phyloP scores from a whole-genome alignment of 2,329 filamentous ascomycete species.

The Leptodontidium sp. region DNA sequence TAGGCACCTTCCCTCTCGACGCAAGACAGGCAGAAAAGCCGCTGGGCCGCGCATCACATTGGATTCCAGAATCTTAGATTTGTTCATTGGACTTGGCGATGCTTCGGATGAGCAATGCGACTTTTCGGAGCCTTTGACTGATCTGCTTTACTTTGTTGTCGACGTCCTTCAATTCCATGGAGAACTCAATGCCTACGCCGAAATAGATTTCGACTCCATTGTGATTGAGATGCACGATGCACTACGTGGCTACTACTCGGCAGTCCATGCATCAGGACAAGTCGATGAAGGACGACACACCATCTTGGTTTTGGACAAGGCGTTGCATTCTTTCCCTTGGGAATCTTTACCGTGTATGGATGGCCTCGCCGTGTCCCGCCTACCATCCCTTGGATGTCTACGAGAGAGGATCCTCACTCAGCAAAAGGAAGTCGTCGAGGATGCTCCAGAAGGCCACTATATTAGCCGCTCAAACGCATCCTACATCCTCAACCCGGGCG shows the following conservation, averaged over 20 bases:
- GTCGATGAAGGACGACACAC: conserved; percentile 68
- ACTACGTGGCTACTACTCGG: conserved; percentile 76
- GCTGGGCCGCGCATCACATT: conserved; percentile 56
- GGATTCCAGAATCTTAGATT: conserved; percentile 76
- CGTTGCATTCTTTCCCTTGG: conserved; percentile 92
- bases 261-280: conserved; percentile 48
- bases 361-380: conserved; percentile 79
- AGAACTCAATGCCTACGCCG: conserved; percentile 95
- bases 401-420: conserved; percentile 71
- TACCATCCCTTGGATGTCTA: conserved; percentile 86
- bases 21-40: conserved; percentile 64
- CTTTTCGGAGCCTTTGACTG: conserved; percentile 87
- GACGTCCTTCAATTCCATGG: conserved; percentile 97
- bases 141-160: conserved; percentile 94
- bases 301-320: conserved; percentile 89
- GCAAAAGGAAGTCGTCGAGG: conserved; percentile 30
- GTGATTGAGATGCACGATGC: conserved; percentile 88
- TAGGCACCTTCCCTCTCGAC: conserved; percentile 85
- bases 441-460: conserved; percentile 57
- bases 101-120: conserved; percentile 73
- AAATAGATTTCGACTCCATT: conserved; percentile 95
- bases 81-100: conserved; percentile 87
- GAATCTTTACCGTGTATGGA: conserved; percentile 91
- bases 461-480: conserved; percentile 65
- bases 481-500: conserved; percentile 89